Base-by-base conservation (phyloP, 2,329 filamentous ascomycete species). In the Tolypocladium guangdongense region DNA sequence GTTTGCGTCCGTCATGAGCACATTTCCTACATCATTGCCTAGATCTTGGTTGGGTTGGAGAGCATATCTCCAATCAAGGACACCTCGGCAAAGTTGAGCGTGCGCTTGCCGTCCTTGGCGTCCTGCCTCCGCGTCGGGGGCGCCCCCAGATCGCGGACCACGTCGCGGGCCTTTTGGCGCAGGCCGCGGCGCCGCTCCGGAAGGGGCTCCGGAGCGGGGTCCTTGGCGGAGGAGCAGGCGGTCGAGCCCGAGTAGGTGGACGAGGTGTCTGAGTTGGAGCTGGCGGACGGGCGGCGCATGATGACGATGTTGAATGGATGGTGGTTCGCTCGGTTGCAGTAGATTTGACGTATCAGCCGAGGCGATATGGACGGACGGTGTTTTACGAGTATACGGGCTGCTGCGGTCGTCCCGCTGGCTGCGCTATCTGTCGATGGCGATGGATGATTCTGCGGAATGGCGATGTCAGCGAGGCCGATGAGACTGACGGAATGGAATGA, bases 131-230 rank as follows among this genome's bases (percentile, higher is more conserved):
- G 52, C 14, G 66, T 68, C 1, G 66, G 66, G 45, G 66, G 66
- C 32, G 57, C 62, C 51, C 66, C 66, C 50, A 68, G 59, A 49
- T 68, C 66, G 49, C 64, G 59, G 33, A 68, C 59, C 50, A 68
- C 61, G 47, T 67, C 66, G 55, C 66, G 65, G 18, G 67, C 66
- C 52, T 64, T 64, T 52, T 68, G 63, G 47, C 65, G 64, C 54
- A 67, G 55, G 49, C 63, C 63, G 47, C 64, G 57, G 35, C 62
- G 61, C 7, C 45, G 49, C 30, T 46, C 51, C 48, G 55, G 43
- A 10, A 56, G 50, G 32, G 53, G 48, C 14, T 51, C 24, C 22
- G 50, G 5, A 14, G 41, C 30, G 52, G 37, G 43, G 7, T 64
- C 59, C 57, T 68, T 65, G 57, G 56, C 51, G 60, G 60, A 60